phyloP scores from a whole-genome alignment of 2,329 filamentous ascomycete genomes.

The Pestalotiopsis sp. region DNA sequence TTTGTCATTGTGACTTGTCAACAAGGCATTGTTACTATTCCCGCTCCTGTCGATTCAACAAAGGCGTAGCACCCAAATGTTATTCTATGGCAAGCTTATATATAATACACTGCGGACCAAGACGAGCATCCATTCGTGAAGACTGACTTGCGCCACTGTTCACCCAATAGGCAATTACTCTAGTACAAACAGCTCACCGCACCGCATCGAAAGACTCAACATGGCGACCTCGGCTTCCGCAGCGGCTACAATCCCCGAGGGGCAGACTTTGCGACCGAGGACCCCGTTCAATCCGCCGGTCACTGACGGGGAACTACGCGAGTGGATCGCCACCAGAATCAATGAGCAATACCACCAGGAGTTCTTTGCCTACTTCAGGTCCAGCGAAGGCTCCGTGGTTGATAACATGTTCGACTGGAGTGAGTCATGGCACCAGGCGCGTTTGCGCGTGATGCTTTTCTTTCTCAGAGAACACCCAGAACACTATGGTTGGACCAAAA shows the following conservation, averaged over 20 bases:
- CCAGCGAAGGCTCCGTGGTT: neutral
- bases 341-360: neutral
- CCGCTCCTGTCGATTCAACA: no score
- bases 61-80: no score
- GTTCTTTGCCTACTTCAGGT: neutral
- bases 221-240: neutral
- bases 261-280: neutral
- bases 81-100: no score
- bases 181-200: no score
- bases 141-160: no score
- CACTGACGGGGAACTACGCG: neutral
- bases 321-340: neutral
- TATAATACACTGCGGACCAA: no score
- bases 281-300: neutral
- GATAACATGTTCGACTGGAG: neutral
- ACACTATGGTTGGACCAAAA: neutral
- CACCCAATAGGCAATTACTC: no score
- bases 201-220: neutral
- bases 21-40: no score
- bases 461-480: neutral
- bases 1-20: no score
- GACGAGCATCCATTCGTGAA: no score
- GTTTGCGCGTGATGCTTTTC: neutral
- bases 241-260: neutral
- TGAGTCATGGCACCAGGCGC: neutral